These are phyloP conservation scores for Imleria badia DNA, from an alignment of 768 basidiomycete species.

Conservation along the genomic window DNA sequence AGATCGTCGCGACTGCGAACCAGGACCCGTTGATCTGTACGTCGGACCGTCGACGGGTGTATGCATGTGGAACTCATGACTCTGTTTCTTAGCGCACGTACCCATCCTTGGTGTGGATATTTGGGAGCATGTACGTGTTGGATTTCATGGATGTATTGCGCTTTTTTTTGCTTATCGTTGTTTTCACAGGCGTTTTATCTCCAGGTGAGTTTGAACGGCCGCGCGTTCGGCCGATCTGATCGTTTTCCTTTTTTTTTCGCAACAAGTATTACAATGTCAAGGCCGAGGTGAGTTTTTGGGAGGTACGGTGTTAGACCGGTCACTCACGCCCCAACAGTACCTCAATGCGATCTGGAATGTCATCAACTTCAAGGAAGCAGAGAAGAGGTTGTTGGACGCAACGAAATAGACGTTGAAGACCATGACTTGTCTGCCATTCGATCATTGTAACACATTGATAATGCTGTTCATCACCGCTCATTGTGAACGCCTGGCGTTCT, in stretches of 20 bases:
- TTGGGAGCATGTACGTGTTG: slow-evolving; percentile 81
- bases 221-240: not conserved
- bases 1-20: slow-evolving; percentile 91
- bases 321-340: slow-evolving; percentile 54
- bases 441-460: slow-evolving; percentile 10
- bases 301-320: not conserved
- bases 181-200: slow-evolving; percentile 63
- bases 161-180: slow-evolving; percentile 6
- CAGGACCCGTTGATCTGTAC: slow-evolving; percentile 87
- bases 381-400: slow-evolving; percentile 49
- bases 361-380: slow-evolving; percentile 94
- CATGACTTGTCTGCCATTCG: not conserved
- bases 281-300: slow-evolving; percentile 67
- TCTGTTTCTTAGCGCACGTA: slow-evolving; percentile 55
- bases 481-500: not conserved
- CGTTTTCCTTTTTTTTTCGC: slow-evolving; percentile 25
- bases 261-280: slow-evolving; percentile 87
- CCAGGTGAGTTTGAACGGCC: slow-evolving; percentile 15
- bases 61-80: slow-evolving; percentile 5
- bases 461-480: not conserved
- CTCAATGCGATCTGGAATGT: slow-evolving; percentile 95
- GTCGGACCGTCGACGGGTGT: slow-evolving; percentile 12
- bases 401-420: slow-evolving; percentile 22
- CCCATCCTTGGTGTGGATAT: slow-evolving; percentile 97
- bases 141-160: slow-evolving; percentile 3